Conservation (phyloP, 1,139 yeast genomes). For the Geotrichum restrictum region DNA sequence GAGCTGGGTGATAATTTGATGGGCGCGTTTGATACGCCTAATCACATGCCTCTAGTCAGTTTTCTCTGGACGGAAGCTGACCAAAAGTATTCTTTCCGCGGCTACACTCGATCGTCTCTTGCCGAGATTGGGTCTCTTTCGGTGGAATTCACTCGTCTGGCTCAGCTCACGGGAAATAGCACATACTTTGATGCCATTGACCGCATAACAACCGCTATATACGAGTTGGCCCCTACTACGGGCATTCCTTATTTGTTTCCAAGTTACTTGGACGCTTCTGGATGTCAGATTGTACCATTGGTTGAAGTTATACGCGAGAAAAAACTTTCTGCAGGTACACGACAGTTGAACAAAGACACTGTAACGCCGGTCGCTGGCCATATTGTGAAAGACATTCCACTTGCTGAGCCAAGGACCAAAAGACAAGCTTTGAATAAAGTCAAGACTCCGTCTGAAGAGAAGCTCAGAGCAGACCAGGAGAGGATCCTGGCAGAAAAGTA, state of each 20-base stretch:
- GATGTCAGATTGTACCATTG: slow-evolving; percentile 39
- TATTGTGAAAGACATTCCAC: too few species aligned
- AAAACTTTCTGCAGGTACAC: not conserved
- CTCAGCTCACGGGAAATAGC: slow-evolving; percentile 61
- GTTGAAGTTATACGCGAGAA: not conserved
- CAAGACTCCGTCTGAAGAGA: too few species aligned
- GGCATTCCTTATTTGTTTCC: slow-evolving; percentile 45
- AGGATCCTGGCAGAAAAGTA: too few species aligned
- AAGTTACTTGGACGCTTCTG: slow-evolving; percentile 47
- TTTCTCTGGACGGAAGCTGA: slow-evolving; percentile 54
- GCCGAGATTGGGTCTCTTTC: slow-evolving; percentile 69
- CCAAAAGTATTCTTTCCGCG: slow-evolving; percentile 28
- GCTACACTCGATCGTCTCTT: slow-evolving; percentile 45
- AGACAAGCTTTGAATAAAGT: too few species aligned
- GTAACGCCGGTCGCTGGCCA: too few species aligned
- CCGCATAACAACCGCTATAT: slow-evolving; percentile 43
- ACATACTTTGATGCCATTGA: slow-evolving; percentile 48
- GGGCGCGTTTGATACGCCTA: slow-evolving; percentile 67
- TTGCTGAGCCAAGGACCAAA: too few species aligned
- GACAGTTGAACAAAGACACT: not conserved
- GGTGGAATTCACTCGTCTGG: slow-evolving; percentile 63
- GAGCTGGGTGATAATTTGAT: slow-evolving; percentile 63
- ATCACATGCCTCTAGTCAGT: slow-evolving; percentile 63
- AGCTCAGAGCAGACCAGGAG: too few species aligned
- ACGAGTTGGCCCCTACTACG: slow-evolving; percentile 37